phyloP scores from a whole-genome alignment of 495 filamentous ascomycete genomes.

The Lasiosphaeria miniovina region DNA sequence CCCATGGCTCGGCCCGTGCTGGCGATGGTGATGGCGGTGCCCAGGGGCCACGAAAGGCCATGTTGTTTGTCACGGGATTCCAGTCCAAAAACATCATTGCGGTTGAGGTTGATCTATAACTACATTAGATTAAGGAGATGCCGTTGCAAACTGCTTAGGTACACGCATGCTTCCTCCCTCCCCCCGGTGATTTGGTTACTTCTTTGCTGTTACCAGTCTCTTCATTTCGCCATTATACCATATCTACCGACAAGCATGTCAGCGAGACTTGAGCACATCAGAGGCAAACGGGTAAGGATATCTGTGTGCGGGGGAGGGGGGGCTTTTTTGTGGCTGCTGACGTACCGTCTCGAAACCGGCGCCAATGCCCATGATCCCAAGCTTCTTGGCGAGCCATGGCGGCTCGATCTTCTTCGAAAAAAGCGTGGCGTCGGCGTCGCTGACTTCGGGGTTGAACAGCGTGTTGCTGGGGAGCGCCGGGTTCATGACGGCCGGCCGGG shows the following conservation, averaged over 20 bases:
- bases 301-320: background rate
- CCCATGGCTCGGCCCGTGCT: background rate
- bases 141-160: no score
- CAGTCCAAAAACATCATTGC: slow-evolving; percentile 52
- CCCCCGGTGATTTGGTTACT: background rate
- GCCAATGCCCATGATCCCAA: background rate
- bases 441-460: slow-evolving; percentile 51
- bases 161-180: background rate
- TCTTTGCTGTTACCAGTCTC: background rate
- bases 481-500: slow-evolving; percentile 49
- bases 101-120: slow-evolving; percentile 49
- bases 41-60: slow-evolving; percentile 40
- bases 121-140: background rate
- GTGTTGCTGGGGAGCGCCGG: slow-evolving; percentile 47
- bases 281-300: background rate
- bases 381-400: background rate
- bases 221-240: background rate
- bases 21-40: slow-evolving; percentile 24
- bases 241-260: background rate
- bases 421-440: slow-evolving; percentile 48
- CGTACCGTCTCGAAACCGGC: background rate
- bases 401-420: slow-evolving; percentile 40
- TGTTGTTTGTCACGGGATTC: slow-evolving; percentile 60
- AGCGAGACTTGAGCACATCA: background rate
- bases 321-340: background rate